A percentile compares a stretch with the other conserved stretches of the same genome.
These are phyloP conservation scores for sunflower (Helianthus annuus) DNA, from an alignment of 129 eudicot genomes.

Conservation along the genomic window HanXRQr2.0-SUNRISE NC_035441.2:185320311-185320810, in stretches of 20 bases:
- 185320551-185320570: slow-evolving; percentile 71
- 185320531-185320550: slow-evolving; percentile 62
- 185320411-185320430: slow-evolving; percentile 35
- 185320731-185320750: slow-evolving; percentile 48
- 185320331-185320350: slow-evolving; percentile 43
- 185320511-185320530: slow-evolving; percentile 68
- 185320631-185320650: slow-evolving; percentile 44
- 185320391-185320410: slow-evolving; percentile 55
- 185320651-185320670: slow-evolving; percentile 38
- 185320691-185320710: slow-evolving; percentile 54
- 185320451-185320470: slow-evolving; percentile 50
- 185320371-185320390: slow-evolving; percentile 60
- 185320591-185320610: slow-evolving; percentile 66
- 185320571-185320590: slow-evolving; percentile 78
- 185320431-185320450: slow-evolving; percentile 59
- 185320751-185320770: slow-evolving; percentile 7
- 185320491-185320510: slow-evolving; percentile 70
- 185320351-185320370: slow-evolving; percentile 37
- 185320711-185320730: slow-evolving; percentile 23
- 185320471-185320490: slow-evolving; percentile 42
- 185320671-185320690: slow-evolving; percentile 55
- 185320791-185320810: slow-evolving; percentile 23
- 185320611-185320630: slow-evolving; percentile 77
- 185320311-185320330: slow-evolving; percentile 43
- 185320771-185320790: slow-evolving; percentile 27